Evolutionary conservation across 495 filamentous ascomycete genomes (phyloP).

Genomic region (Penicillium canescens): DNA sequence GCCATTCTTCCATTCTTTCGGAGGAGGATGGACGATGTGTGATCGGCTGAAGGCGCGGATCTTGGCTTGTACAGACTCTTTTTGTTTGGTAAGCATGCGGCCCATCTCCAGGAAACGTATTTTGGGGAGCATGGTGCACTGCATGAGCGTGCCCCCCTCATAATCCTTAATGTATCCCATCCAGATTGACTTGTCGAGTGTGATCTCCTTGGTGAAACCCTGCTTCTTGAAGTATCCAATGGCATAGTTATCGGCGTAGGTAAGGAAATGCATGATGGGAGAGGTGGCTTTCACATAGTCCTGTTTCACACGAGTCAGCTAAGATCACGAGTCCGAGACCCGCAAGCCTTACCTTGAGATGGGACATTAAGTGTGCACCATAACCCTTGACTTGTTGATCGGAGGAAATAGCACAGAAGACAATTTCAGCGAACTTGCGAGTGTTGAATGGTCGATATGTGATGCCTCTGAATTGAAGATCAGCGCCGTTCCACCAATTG

Average conservation of each 20-base stretch:
- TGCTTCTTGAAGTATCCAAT: constrained; percentile 99
- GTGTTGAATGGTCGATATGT: constrained; percentile 95
- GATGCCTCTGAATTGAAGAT: constrained; percentile 66
- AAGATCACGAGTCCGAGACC: not conserved
- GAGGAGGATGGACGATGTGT: constrained; percentile 83
- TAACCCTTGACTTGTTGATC: constrained; percentile 99
- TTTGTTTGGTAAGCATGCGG: constrained; percentile 97
- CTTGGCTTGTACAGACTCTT: constrained; percentile 90
- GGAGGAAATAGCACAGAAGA: constrained; percentile 96
- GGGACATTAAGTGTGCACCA: constrained; percentile 95
- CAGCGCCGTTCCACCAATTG: not conserved
- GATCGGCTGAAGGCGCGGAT: constrained; percentile 88
- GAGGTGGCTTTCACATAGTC: constrained; percentile 98
- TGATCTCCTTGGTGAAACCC: constrained; percentile 98
- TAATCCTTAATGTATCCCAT: constrained; percentile 99
- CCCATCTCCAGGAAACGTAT: constrained; percentile 92
- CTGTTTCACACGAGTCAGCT: constrained; percentile 26
- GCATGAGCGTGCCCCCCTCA: constrained; percentile 98
- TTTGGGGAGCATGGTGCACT: constrained; percentile 93
- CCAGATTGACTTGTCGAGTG: constrained; percentile 84
- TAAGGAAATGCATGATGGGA: constrained; percentile 97
- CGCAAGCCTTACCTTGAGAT: constrained; percentile 65
- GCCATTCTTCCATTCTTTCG: constrained; percentile 79
- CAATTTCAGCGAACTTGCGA: constrained; percentile 94
- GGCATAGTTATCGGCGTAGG: constrained; percentile 98